Evolutionary conservation across 106 monocot species (phyloP).

Genomic region (Dioscorea alata): DNA sequence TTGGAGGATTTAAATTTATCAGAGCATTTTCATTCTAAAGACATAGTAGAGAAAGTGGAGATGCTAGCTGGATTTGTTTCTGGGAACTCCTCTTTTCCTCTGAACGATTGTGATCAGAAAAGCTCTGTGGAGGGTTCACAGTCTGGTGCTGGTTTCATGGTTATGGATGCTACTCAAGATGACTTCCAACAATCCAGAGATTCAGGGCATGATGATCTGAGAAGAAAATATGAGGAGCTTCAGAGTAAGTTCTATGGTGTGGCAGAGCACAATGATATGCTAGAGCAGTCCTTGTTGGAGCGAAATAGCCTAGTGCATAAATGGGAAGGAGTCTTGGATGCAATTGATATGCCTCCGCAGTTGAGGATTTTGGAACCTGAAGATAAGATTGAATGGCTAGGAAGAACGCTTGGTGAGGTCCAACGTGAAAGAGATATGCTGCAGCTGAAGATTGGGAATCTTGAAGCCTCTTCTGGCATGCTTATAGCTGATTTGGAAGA

Average conservation of each 20-base stretch:
- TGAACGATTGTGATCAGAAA: conserved; percentile 35
- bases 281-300: conserved; percentile 82
- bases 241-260: conserved; percentile 72
- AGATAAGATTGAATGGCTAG: conserved; percentile 71
- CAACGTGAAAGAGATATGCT: conserved; percentile 63
- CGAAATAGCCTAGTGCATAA: conserved; percentile 71
- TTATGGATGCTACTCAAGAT: conserved; percentile 30
- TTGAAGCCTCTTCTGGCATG: conserved; percentile 66
- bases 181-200: conserved; percentile 15
- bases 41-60: conserved; percentile 85
- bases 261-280: conserved; percentile 93
- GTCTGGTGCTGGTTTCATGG: conserved; percentile 34
- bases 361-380: conserved; percentile 50
- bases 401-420: conserved; percentile 45
- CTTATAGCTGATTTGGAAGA: conserved; percentile 58
- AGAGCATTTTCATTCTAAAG: conserved; percentile 80
- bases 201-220: conserved; percentile 53
- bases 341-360: conserved; percentile 63
- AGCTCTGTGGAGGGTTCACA: conserved; percentile 26
- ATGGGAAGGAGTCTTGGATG: conserved; percentile 78
- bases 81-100: conserved; percentile 27
- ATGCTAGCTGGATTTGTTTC: conserved; percentile 50
- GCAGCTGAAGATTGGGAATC: conserved; percentile 61
- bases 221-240: conserved; percentile 61
- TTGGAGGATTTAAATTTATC: conserved; percentile 85